Evolutionary conservation across 768 basidiomycete genomes (phyloP).

Genomic region (Mycena maculata): DNA sequence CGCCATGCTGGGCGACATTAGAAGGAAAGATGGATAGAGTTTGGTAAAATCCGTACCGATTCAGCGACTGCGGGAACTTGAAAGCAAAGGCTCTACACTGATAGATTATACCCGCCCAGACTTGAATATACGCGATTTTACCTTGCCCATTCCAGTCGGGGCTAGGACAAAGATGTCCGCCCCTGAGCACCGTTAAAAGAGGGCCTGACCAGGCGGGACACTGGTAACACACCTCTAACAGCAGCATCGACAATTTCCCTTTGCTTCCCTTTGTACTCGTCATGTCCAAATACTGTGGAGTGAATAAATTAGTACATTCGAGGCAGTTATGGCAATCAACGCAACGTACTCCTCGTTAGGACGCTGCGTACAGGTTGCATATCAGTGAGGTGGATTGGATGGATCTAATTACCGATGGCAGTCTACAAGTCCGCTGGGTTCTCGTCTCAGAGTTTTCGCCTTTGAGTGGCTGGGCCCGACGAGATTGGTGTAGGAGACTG

Average conservation of each 20-base stretch:
- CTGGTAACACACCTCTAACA: slow-evolving; percentile 61
- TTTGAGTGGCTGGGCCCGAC: slow-evolving; percentile 28
- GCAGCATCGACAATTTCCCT: slow-evolving; percentile 81
- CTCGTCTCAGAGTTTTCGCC: slow-evolving; percentile 26
- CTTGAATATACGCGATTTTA: slow-evolving; percentile 37
- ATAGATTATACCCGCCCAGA: not conserved
- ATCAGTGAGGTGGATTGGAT: not conserved
- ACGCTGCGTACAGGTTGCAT: slow-evolving; percentile 2
- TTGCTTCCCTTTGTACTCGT: slow-evolving; percentile 81
- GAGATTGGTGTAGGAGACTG: slow-evolving; percentile 29
- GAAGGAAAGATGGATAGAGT: not conserved
- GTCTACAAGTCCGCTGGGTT: slow-evolving; percentile 29
- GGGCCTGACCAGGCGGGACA: not conserved
- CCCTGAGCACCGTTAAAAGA: slow-evolving; percentile 51
- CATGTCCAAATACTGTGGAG: slow-evolving; percentile 73
- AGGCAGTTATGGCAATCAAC: not conserved
- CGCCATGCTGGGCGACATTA: slow-evolving; percentile 60
- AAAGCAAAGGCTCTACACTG: slow-evolving; percentile 80
- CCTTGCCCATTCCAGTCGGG: slow-evolving; percentile 93
- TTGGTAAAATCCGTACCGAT: slow-evolving; percentile 51
- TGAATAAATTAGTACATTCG: not conserved
- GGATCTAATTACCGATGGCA: slow-evolving; percentile 32
- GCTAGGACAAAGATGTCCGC: slow-evolving; percentile 83
- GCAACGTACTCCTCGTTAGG: slow-evolving; percentile 20
- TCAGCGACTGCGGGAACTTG: slow-evolving; percentile 83